phyloP scores from a whole-genome alignment of 495 filamentous ascomycete species.

The Penicillium parvum region DNA sequence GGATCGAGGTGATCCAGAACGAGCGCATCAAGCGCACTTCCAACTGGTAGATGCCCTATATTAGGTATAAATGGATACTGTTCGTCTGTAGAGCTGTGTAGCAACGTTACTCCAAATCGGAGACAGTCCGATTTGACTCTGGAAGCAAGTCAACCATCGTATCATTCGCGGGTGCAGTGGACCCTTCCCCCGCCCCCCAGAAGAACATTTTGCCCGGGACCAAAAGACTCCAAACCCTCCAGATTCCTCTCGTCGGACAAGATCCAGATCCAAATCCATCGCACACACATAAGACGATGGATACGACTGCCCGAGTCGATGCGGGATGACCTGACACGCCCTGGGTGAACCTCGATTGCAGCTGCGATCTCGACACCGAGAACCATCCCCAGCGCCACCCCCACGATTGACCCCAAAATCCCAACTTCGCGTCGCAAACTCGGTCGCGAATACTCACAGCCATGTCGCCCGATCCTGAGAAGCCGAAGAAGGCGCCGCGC shows the following conservation, averaged over 20 bases:
- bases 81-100: background rate
- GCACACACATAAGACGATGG: constrained; percentile 4
- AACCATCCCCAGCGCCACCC: constrained; percentile 2
- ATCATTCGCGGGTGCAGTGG: constrained; percentile 16
- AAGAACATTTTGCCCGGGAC: constrained; percentile 6
- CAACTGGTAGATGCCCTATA: constrained; percentile 34
- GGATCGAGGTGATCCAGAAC: constrained; percentile 85
- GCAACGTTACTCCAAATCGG: background rate
- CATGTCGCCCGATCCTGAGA: constrained; percentile 33
- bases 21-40: constrained; percentile 46
- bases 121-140: constrained; percentile 9
- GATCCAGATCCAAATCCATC: background rate
- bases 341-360: background rate
- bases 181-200: constrained; percentile 12
- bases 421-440: background rate
- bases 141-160: constrained; percentile 11
- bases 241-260: background rate
- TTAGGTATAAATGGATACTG: background rate
- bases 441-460: background rate
- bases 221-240: background rate
- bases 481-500: constrained; percentile 34
- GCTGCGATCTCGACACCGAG: background rate
- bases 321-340: constrained; percentile 8
- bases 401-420: background rate
- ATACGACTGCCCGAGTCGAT: background rate